Percentiles rank a stretch among this genome's conserved stretches.
phyloP scores from a whole-genome alignment of 2,329 filamentous ascomycete genomes.

The Nigrospora sphaerica region DNA sequence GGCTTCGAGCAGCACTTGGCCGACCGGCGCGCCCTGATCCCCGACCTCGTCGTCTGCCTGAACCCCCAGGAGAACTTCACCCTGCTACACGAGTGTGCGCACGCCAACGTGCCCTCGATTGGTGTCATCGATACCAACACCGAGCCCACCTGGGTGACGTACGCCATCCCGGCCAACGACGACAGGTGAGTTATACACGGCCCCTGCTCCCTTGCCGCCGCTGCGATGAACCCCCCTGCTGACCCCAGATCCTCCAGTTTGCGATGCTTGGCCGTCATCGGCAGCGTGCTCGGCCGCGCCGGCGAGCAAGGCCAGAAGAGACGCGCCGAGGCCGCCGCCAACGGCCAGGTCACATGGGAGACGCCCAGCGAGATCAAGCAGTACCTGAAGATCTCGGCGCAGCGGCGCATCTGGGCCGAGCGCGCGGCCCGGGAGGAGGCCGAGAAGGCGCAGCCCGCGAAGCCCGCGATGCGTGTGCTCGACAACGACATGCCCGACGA shows the following conservation, averaged over 20 bases:
- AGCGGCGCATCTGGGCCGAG: not conserved
- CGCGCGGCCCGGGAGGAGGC: not conserved
- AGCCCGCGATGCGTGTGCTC: not conserved
- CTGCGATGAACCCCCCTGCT: slow-evolving; percentile 8
- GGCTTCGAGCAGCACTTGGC: slow-evolving; percentile 61
- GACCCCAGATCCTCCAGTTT: slow-evolving; percentile 46
- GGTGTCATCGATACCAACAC: slow-evolving; percentile 91
- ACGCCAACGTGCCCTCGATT: slow-evolving; percentile 86
- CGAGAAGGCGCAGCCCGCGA: not conserved
- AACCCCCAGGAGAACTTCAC: slow-evolving; percentile 92
- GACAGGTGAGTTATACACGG: slow-evolving; percentile 56
- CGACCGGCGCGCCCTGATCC: slow-evolving; percentile 62
- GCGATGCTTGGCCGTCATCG: slow-evolving; percentile 73
- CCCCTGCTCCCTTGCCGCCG: not conserved
- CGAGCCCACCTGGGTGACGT: slow-evolving; percentile 90
- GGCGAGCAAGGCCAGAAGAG: slow-evolving; percentile 68
- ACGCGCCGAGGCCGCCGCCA: slow-evolving; percentile 54
- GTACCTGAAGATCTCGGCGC: slow-evolving; percentile 27
- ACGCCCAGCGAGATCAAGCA: slow-evolving; percentile 35
- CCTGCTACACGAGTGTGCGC: slow-evolving; percentile 81
- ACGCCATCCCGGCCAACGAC: slow-evolving; percentile 93
- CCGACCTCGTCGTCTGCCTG: slow-evolving; percentile 85
- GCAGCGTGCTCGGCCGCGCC: slow-evolving; percentile 77
- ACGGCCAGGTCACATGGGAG: slow-evolving; percentile 58
- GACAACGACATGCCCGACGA: not conserved